Evolutionary conservation across 176 grass and related monocot genomes (phyloP).

Genomic region (Luzula sylvatica): DNA sequence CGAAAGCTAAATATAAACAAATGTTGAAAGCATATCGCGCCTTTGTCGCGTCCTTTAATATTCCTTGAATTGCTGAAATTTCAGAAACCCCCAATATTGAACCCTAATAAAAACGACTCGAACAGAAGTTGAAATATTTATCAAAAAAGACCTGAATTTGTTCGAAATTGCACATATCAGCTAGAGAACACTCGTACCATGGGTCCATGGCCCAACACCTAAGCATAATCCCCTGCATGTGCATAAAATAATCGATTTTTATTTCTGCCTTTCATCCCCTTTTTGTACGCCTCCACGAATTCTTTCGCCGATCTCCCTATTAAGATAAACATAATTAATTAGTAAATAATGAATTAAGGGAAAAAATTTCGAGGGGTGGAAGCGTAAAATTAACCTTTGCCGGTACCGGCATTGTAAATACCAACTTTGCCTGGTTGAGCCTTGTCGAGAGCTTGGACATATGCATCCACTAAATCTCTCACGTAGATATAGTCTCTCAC

Average conservation of each 20-base stretch:
- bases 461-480: constrained; percentile 79
- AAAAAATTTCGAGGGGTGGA: background rate
- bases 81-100: too few relatives aligned
- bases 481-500: constrained; percentile 91
- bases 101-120: too few relatives aligned
- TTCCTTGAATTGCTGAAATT: too few relatives aligned
- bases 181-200: too few relatives aligned
- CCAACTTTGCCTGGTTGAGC: constrained; percentile 61
- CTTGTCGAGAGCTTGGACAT: constrained; percentile 86
- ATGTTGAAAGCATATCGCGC: too few relatives aligned
- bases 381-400: constrained; percentile 50
- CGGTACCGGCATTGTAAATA: constrained; percentile 94
- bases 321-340: background rate
- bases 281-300: constrained; percentile 88
- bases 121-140: too few relatives aligned
- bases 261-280: constrained; percentile 60
- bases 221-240: constrained; percentile 67
- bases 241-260: constrained; percentile 62
- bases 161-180: too few relatives aligned
- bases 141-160: too few relatives aligned
- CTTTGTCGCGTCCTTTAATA: too few relatives aligned
- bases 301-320: constrained; percentile 83
- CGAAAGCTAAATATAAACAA: too few relatives aligned
- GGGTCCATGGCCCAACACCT: constrained; percentile 86
- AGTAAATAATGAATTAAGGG: background rate